Evolutionary conservation across 1,284 basidiomycete species (phyloP).

Genomic region (Fomitopsis pinicola): DNA sequence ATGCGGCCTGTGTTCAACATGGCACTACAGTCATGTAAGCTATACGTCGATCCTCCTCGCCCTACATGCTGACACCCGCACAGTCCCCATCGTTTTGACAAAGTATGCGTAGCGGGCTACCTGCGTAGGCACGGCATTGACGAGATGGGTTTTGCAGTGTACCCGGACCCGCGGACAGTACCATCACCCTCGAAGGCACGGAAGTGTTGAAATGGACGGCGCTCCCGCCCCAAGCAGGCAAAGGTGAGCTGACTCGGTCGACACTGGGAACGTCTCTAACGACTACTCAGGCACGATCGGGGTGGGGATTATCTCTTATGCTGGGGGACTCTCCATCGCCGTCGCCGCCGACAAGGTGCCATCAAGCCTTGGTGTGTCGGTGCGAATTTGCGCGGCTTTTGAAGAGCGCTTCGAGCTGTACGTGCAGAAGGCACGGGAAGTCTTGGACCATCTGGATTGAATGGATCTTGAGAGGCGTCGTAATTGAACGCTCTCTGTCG

Average conservation of each 20-base stretch:
- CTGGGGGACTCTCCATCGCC: constrained; percentile 22
- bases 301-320: constrained; percentile 28
- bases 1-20: constrained; percentile 19
- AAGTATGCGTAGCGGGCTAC: constrained; percentile 12
- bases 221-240: constrained; percentile 27
- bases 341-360: constrained; percentile 23
- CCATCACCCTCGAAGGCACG: constrained; percentile 22
- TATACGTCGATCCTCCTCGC: neutral
- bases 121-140: neutral
- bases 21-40: constrained; percentile 21
- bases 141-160: constrained; percentile 14
- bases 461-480: no score
- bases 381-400: constrained; percentile 21
- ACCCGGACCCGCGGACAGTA: constrained; percentile 24
- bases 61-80: neutral
- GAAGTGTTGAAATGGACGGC: constrained; percentile 26
- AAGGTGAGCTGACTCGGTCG: constrained; percentile 11
- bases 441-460: constrained; percentile 19
- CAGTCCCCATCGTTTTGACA: constrained; percentile 22
- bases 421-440: constrained; percentile 19
- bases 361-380: constrained; percentile 17
- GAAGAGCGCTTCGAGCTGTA: constrained; percentile 24
- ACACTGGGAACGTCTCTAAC: no score
- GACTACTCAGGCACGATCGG: constrained; percentile 19
- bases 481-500: no score